Evolutionary conservation across 1,139 yeast genomes (phyloP).

Genomic region (Yarrowia galli): DNA sequence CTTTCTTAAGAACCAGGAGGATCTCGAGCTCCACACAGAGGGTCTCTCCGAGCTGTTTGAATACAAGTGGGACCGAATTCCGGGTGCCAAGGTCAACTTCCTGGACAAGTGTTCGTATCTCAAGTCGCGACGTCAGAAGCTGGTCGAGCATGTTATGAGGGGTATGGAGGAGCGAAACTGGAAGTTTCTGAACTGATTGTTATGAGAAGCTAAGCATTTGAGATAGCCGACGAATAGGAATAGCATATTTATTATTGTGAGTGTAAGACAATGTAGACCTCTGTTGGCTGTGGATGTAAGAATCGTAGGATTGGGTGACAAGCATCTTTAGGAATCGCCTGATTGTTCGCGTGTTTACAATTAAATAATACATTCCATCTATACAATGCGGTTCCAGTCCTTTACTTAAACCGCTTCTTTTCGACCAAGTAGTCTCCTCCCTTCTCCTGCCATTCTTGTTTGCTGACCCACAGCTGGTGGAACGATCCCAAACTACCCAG

Average conservation of each 20-base stretch:
- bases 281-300: no score
- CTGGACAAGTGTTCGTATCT: slow-evolving; percentile 53
- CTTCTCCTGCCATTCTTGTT: slow-evolving; percentile 87
- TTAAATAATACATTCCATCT: slow-evolving; percentile 35
- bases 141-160: slow-evolving; percentile 51
- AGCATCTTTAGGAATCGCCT: no score
- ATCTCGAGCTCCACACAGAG: slow-evolving; percentile 77
- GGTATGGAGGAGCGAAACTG: slow-evolving; percentile 51
- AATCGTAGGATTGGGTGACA: no score
- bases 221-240: slow-evolving; percentile 2
- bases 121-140: slow-evolving; percentile 48
- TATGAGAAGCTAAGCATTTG: no score
- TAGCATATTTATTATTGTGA: slow-evolving; percentile 23
- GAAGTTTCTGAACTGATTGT: slow-evolving; percentile 43
- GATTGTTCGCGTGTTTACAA: not conserved
- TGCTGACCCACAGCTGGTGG: slow-evolving; percentile 97
- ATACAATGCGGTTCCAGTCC: not conserved
- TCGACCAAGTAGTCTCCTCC: slow-evolving; percentile 75
- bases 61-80: slow-evolving; percentile 49
- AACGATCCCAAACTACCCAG: slow-evolving; percentile 92
- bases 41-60: slow-evolving; percentile 73
- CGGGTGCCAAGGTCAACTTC: slow-evolving; percentile 48
- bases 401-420: slow-evolving; percentile 42
- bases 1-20: slow-evolving; percentile 77
- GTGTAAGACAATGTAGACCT: no score